Conservation (phyloP, 345 rosid genomes). For the Sonneratia alba region DNA sequence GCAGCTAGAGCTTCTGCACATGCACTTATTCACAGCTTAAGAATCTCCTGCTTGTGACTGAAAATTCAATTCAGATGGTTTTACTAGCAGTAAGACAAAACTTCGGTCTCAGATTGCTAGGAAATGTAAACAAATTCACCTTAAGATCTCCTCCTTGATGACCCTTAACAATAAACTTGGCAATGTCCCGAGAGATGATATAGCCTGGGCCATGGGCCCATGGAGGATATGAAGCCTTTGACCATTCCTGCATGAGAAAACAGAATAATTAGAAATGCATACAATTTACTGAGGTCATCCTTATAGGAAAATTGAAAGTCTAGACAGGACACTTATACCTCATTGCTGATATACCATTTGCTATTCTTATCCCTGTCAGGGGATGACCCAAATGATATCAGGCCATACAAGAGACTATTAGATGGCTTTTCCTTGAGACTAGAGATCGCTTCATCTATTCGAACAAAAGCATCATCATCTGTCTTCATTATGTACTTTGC, state of each 20-base stretch:
- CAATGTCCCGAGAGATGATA: constrained; percentile 62
- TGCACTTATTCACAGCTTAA: not conserved
- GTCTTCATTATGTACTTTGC: constrained; percentile 89
- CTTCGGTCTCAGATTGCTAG: not conserved
- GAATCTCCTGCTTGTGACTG: not conserved
- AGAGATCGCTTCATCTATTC: constrained; percentile 66
- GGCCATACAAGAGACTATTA: constrained; percentile 59
- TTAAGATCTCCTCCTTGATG: constrained; percentile 57
- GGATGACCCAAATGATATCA: constrained; percentile 54
- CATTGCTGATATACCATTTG: constrained; percentile 69
- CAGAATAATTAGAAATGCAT: not conserved
- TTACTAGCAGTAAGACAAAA: no score
- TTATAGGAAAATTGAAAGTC: not conserved
- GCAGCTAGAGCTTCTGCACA: not conserved
- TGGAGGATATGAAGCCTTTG: constrained; percentile 63
- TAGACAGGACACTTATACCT: constrained; percentile 35
- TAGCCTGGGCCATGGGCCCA: constrained; percentile 99
- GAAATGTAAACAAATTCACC: constrained; percentile 23
- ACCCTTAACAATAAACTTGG: constrained; percentile 58
- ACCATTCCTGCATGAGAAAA: constrained; percentile 56
- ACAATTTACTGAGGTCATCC: not conserved
- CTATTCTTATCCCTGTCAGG: constrained; percentile 72
- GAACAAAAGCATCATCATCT: constrained; percentile 87
- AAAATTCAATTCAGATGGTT: not conserved
- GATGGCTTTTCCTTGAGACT: constrained; percentile 54